Base-by-base conservation (phyloP, 2,329 filamentous ascomycete genomes). In the Diaporthe vexans region DNA sequence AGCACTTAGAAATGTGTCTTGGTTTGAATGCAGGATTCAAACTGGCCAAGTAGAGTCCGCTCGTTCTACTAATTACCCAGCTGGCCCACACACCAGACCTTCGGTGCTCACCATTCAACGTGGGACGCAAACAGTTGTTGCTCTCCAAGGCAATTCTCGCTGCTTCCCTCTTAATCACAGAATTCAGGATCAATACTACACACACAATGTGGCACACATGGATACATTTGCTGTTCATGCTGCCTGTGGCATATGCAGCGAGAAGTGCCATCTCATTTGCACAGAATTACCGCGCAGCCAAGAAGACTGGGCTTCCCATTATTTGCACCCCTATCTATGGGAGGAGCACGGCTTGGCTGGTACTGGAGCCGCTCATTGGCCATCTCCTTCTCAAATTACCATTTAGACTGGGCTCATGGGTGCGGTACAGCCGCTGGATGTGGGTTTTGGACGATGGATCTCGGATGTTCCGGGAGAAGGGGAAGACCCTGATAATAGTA, bases 391-490 rank as follows among this genome's bases (percentile, higher is more conserved):
- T 56, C 54, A 59, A 59, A 17, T 9, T 29, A 29, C 68, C 68
- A 11, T 71, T 71, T 15, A 54, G 68, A 11, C 11, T 71, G 37
- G 68, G 68, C 11, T 43, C 24, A 21, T 71, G 68, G 68, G 52
- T 57, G 37, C 26, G 56, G 4, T 71, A 71, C 37, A 58, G 35
- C 11, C 40, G 52, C n/a, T 58, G 59, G 17, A 58, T 43, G 37
- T 71, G 68, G 68, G 54, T 35, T 6, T 59, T 26, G 40, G 26
- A 71, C 4, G 68, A 71, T 26, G 40, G 46, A 1, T 24, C 40
- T 21, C 19, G 17, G 7, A 21, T 11, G 26, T 43, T 29, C 26
- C 35, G 59, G 11, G 56, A 71, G n/a, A 56, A 29, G 29, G 68
- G 68, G 24, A 71, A 71, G 19, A 37, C 37, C 37, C 59, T 71